Evolutionary conservation across 148 eudicot species (phyloP).

Genomic region (Pouteria glomerata): DNA sequence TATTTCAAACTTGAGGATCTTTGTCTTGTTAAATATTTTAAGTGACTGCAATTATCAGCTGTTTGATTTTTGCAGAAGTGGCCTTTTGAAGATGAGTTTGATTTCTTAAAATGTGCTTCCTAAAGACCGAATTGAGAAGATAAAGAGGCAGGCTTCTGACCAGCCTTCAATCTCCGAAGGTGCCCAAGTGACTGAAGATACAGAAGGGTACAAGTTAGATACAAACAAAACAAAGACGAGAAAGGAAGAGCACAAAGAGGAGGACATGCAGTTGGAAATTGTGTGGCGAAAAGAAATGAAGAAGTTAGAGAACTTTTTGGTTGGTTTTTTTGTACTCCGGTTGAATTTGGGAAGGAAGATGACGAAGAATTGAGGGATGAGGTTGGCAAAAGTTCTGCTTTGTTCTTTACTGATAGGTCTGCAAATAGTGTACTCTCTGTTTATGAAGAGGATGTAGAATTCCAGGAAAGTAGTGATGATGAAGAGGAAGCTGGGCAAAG

Average conservation of each 20-base stretch:
- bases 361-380: conserved; percentile 30
- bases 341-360: conserved; percentile 57
- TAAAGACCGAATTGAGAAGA: conserved; percentile 39
- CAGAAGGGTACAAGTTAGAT: conserved; percentile 17
- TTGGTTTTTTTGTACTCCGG: conserved; percentile 68
- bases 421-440: conserved; percentile 33
- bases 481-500: conserved; percentile 33
- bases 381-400: conserved; percentile 28
- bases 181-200: conserved; percentile 25
- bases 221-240: conserved; percentile 32
- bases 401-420: conserved; percentile 57
- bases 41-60: neutral
- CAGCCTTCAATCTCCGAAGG: conserved; percentile 27
- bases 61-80: conserved; percentile 14
- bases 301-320: conserved; percentile 54
- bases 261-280: conserved; percentile 23
- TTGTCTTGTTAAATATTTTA: neutral
- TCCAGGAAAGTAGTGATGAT: conserved; percentile 22
- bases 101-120: conserved; percentile 63
- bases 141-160: conserved; percentile 36
- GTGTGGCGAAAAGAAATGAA: conserved; percentile 61
- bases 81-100: conserved; percentile 39
- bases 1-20: neutral
- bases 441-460: conserved; percentile 41
- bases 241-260: conserved; percentile 41